Base-by-base conservation (phyloP, 345 rosid genomes). In the Kandelia obovata region DNA sequence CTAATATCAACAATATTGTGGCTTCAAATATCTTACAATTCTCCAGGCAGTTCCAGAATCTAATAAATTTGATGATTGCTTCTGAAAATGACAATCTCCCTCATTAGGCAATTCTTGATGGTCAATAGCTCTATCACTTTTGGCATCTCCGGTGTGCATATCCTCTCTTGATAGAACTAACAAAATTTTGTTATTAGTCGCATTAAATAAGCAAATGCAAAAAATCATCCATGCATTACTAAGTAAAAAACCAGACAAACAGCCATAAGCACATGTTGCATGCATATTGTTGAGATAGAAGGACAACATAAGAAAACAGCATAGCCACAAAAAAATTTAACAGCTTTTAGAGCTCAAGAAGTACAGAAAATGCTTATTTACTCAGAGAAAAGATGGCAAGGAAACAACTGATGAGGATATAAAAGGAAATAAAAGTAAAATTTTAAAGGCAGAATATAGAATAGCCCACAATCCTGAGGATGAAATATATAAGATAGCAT, bases 11-110 rank as follows among this genome's bases (percentile, higher is more conserved):
- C 30, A 2, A 52, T 0, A 69, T 32, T 9, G 20, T 5, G 23
- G 21, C 28, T 11, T 34, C 17, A 59, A 5, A 64, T 68, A 67
- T 21, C 73, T 69, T 67, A 78, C 84, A 75, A 70, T 69, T 69
- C 72, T 72, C 58, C 43, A 73, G 51, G 68, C 49, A 23, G 63
- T 31, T 37, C 69, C 39, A 39, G 82, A 75, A 75, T 78, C 78
- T 13, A 71, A 17, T 62, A 72, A 61, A 65, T 11, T 28, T 34
- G 72, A 67, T 53, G 78, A 46, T 32, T 65, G 80, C 51, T 61
- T 61, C 79, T 64, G 75, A 73, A 71, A 64, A 53, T 65, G 72
- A 68, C 73, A 57, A 62, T 64, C 70, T 60, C 68, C 77, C 57
- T 79, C 80, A 71, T 35, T 66, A 25, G 39, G 64, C 46, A 61